Evolutionary conservation across 768 basidiomycete genomes (phyloP).

Genomic region (Rhodotorula sphaerocarpa): DNA sequence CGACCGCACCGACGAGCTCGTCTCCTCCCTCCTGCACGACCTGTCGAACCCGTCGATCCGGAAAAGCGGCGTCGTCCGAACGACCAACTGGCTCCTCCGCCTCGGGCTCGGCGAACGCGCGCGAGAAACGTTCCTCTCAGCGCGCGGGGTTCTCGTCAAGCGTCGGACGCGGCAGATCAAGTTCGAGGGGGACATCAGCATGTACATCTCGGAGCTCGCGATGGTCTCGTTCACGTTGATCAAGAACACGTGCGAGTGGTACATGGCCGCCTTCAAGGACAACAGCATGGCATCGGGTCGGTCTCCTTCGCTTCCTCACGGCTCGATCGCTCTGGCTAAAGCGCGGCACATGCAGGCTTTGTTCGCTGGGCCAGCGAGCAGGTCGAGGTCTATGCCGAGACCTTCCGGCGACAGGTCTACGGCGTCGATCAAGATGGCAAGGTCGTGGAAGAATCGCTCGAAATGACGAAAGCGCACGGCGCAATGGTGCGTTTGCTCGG

Average conservation of each 20-base stretch:
- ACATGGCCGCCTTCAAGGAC: slow-evolving; percentile 86
- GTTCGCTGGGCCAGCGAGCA: slow-evolving; percentile 88
- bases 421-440: slow-evolving; percentile 52
- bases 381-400: slow-evolving; percentile 69
- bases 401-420: slow-evolving; percentile 86
- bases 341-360: slow-evolving; percentile 55
- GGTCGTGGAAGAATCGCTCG: slow-evolving; percentile 67
- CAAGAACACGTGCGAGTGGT: slow-evolving; percentile 98
- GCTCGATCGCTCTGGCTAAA: background rate
- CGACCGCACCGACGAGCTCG: slow-evolving; percentile 32
- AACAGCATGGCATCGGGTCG: slow-evolving; percentile 84
- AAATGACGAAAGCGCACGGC: slow-evolving; percentile 70
- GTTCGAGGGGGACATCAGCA: slow-evolving; percentile 77
- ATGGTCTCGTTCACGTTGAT: slow-evolving; percentile 87
- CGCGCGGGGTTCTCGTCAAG: slow-evolving; percentile 65
- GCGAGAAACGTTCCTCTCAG: slow-evolving; percentile 68
- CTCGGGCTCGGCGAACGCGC: slow-evolving; percentile 71
- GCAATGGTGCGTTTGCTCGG: slow-evolving; percentile 55
- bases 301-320: slow-evolving; percentile 39
- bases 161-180: slow-evolving; percentile 74
- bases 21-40: slow-evolving; percentile 45
- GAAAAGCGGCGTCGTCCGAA: slow-evolving; percentile 62
- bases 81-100: slow-evolving; percentile 65
- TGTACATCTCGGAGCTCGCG: slow-evolving; percentile 78
- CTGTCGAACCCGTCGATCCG: slow-evolving; percentile 60